A percentile compares a stretch with the other conserved stretches of the same genome.
Conservation (phyloP, 2,329 filamentous ascomycete species). For the Aspergillus novofumigatus region DNA sequence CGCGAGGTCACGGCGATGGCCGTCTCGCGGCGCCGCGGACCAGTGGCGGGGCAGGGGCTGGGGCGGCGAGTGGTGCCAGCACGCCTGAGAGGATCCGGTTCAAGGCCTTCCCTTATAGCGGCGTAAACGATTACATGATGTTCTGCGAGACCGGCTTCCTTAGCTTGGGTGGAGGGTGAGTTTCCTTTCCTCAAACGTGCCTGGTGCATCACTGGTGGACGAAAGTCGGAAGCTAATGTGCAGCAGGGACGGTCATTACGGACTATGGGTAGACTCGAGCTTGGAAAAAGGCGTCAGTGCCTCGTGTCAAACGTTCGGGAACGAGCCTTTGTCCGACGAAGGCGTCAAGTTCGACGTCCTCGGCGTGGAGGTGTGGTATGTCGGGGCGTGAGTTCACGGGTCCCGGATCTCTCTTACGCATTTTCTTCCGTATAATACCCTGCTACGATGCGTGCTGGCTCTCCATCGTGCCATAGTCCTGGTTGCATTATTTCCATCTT, state of each 20-base stretch:
- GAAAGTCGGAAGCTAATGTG: conserved; percentile 2
- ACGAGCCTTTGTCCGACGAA: conserved; percentile 88
- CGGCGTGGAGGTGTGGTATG: conserved; percentile 89
- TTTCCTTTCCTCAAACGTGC: conserved; percentile 12
- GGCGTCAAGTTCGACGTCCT: conserved; percentile 87
- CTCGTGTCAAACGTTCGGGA: conserved; percentile 85
- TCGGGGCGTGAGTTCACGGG: conserved; percentile 52
- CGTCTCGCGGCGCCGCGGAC: conserved; percentile 12
- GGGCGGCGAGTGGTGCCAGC: conserved; percentile 44
- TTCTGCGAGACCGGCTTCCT: conserved; percentile 83
- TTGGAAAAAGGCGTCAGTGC: conserved; percentile 81
- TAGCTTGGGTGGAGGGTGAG: conserved; percentile 74
- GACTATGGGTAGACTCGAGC: conserved; percentile 85
- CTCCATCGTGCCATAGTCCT: conserved; percentile 7
- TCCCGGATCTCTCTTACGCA: neutral
- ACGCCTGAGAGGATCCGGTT: conserved; percentile 79
- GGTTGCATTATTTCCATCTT: conserved; percentile 1
- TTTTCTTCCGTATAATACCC: conserved; percentile 8
- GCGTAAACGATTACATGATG: conserved; percentile 94
- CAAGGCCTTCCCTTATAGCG: conserved; percentile 95
- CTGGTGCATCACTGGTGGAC: conserved; percentile 16
- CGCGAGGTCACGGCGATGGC: conserved; percentile 7
- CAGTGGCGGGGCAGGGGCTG: conserved; percentile 19
- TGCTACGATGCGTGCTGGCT: conserved; percentile 8
- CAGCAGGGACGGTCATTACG: conserved; percentile 72